Conservation (phyloP, 2,329 filamentous ascomycete genomes). For the Lachnellula arida region DNA sequence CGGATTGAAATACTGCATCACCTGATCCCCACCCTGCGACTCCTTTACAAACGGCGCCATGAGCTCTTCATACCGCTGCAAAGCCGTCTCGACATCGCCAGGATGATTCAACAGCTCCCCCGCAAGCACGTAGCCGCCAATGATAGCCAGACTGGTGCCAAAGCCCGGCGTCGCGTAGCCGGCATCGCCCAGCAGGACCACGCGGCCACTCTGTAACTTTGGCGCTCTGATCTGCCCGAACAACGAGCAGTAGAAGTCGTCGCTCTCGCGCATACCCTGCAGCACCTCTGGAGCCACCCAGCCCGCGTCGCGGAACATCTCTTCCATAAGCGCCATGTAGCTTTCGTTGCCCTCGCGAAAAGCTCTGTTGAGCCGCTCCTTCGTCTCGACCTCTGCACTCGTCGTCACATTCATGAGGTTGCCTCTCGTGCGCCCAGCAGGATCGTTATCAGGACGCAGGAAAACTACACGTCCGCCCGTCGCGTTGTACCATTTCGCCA, state of each 20-base stretch:
- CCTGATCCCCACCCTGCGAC: constrained; percentile 4
- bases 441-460: constrained; percentile 9
- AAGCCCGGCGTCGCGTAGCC: constrained; percentile 40
- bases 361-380: constrained; percentile 6
- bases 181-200: constrained; percentile 27
- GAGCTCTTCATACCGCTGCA: constrained; percentile 42
- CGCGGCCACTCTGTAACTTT: constrained; percentile 6
- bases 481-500: constrained; percentile 8
- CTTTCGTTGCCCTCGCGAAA: constrained; percentile 4
- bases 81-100: constrained; percentile 31
- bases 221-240: constrained; percentile 11
- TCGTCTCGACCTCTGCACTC: constrained; percentile 6
- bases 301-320: constrained; percentile 8
- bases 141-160: constrained; percentile 38
- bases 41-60: constrained; percentile 6
- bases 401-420: constrained; percentile 10
- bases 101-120: constrained; percentile 36
- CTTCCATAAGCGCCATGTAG: constrained; percentile 8
- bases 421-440: constrained; percentile 5
- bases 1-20: constrained; percentile 8
- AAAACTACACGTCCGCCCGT: constrained; percentile 6
- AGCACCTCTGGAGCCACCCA: constrained; percentile 10
- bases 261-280: constrained; percentile 6
- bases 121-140: constrained; percentile 43
- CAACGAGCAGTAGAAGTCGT: constrained; percentile 15